Evolutionary conservation across 176 grass and related monocot genomes (phyloP).

Genomic region (Triticum timopheevii): DNA sequence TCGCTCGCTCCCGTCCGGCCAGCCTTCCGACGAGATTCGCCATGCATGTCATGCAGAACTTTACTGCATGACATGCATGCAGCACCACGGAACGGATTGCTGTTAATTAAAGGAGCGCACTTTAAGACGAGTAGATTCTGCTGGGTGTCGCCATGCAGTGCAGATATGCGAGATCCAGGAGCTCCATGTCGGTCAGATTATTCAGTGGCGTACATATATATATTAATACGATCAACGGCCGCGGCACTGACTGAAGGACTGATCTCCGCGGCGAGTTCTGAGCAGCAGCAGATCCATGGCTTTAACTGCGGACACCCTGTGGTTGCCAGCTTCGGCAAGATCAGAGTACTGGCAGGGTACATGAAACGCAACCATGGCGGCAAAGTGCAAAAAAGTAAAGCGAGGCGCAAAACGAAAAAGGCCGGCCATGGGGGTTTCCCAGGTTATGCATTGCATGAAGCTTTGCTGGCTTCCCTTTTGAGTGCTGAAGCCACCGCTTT

Average conservation of each 20-base stretch:
- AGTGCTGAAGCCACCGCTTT: not conserved
- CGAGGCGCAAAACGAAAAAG: not conserved
- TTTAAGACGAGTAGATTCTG: not conserved
- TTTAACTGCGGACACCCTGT: not conserved
- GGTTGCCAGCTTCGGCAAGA: slow-evolving; percentile 4
- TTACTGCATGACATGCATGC: too few relatives aligned
- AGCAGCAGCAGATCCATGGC: not conserved
- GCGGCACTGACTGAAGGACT: not conserved
- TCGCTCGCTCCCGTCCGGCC: too few relatives aligned
- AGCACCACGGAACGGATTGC: too few relatives aligned
- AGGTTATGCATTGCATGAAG: slow-evolving; percentile 3
- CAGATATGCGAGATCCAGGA: not conserved
- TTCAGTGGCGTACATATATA: not conserved
- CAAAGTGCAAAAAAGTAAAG: not conserved
- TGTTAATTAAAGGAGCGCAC: too few relatives aligned
- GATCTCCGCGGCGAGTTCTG: not conserved
- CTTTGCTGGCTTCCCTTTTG: slow-evolving; percentile 7
- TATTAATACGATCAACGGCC: not conserved
- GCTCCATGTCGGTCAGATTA: too few relatives aligned
- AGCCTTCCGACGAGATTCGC: not conserved
- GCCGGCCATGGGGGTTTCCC: not conserved
- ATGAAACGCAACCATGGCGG: not conserved
- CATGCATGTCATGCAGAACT: not conserved
- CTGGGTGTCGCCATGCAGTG: not conserved
- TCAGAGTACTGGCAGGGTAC: too few relatives aligned